Conservation (phyloP, 2,329 filamentous ascomycete genomes). For the Neurospora sp. region DNA sequence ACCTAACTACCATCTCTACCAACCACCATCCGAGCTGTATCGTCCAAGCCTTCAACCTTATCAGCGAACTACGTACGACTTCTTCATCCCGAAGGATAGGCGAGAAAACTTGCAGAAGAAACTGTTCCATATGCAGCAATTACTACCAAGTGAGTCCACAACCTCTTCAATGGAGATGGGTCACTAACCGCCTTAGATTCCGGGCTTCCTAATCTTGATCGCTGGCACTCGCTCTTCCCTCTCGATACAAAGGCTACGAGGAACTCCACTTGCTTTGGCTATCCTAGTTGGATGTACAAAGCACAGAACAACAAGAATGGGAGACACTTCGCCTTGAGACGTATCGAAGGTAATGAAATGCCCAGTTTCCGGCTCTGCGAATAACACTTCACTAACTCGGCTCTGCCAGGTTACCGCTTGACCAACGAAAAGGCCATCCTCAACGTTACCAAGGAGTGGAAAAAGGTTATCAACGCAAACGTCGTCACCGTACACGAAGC, state of each 20-base stretch:
- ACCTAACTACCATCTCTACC: conserved; percentile 87
- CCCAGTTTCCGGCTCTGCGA: neutral
- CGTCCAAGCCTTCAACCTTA: conserved; percentile 74
- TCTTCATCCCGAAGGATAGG: conserved; percentile 81
- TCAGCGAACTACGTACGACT: conserved; percentile 78
- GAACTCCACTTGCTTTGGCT: conserved; percentile 71
- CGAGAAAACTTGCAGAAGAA: conserved; percentile 86
- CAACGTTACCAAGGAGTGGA: conserved; percentile 74
- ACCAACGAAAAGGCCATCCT: conserved; percentile 85
- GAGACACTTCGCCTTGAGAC: conserved; percentile 74
- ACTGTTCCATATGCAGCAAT: conserved; percentile 73
- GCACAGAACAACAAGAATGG: conserved; percentile 83
- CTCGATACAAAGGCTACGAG: conserved; percentile 75
- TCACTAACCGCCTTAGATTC: conserved; percentile 21
- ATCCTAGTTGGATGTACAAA: conserved; percentile 91
- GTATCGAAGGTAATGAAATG: conserved; percentile 58
- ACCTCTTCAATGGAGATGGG: neutral
- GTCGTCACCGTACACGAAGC: conserved; percentile 84
- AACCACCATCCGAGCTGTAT: conserved; percentile 66
- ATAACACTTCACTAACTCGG: conserved; percentile 28
- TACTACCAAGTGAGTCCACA: conserved; percentile 58
- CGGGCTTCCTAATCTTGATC: conserved; percentile 64
- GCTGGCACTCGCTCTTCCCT: conserved; percentile 87
- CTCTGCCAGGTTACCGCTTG: conserved; percentile 54
- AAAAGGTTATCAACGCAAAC: conserved; percentile 68